Evolutionary conservation across 169 alveolate species (phyloP), one percentile per base, ranked within the genome.

Genomic region (Eimeria zaria): DNA sequence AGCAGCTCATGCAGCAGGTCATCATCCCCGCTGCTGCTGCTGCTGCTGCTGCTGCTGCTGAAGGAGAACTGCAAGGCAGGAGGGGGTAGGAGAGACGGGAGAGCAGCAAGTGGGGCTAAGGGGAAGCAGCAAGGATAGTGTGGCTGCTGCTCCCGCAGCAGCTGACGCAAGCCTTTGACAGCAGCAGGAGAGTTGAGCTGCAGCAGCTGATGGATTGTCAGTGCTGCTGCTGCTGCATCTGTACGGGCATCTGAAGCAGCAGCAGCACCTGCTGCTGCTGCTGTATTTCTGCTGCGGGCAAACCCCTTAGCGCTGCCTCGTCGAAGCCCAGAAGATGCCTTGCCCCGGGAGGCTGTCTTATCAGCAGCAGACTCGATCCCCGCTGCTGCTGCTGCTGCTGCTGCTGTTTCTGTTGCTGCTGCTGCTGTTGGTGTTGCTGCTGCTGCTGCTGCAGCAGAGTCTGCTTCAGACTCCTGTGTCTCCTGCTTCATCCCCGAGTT

Each of bases 121-220:
- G 95, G 87, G 48, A 67, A 89, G 30, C 88, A 85, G 87, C 95
- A 89, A 6, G 95, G 85, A 71, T 67, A 89, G 87, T 55, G 67
- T 14, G 89, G 89, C 89, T 80, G 58, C 60, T 22, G 95, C 55
- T 7, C 20, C n/a, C 84, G 62, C 87, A 51, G 76, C 9, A 16
- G 76, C 41, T 74, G 95, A 67, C 53, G 95, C 55, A 67, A 18
- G 74, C 74, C 58, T 22, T 24, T 30, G 48, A 46, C 84, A 51
- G 95, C 76, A 69, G 53, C 84, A 14, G 71, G 53, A 69, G 88
- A 69, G 51, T 55, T 62, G 33, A 89, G 95, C 85, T 60, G 58
- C 64, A 67, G 81, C 60, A 89, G 84, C 84, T 89, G 85, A 33
- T 67, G 84, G 58, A 60, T 53, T 7, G 85, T 69, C 73, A 64